These are phyloP conservation scores for Rubia peregrina DNA, from an alignment of 305 asterid species.

Conservation along the genomic window DNA sequence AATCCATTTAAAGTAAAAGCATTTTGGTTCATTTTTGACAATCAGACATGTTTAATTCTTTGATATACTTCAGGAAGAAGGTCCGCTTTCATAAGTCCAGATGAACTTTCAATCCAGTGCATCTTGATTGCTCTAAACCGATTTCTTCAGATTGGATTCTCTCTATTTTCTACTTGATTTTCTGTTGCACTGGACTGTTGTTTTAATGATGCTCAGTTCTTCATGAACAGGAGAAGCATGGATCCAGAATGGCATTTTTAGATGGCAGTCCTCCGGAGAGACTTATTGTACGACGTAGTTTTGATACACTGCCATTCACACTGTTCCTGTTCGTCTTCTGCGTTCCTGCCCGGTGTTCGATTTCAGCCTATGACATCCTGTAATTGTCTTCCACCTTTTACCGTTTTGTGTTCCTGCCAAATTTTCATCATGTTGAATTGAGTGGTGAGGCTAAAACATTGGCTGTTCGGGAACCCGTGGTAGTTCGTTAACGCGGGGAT, in stretches of 20 bases:
- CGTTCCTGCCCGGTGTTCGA: too few species aligned
- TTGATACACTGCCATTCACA: too few species aligned
- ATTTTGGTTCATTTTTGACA: background rate
- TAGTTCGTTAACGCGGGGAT: constrained; percentile 91
- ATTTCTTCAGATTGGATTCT: constrained; percentile 65
- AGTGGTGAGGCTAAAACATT: too few species aligned
- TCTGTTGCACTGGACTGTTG: background rate
- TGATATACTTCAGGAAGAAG: constrained; percentile 61
- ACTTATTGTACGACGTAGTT: too few species aligned
- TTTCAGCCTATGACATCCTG: too few species aligned
- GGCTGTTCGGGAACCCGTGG: constrained; percentile 75
- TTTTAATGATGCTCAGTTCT: constrained; percentile 9
- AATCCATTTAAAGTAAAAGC: constrained; percentile 2
- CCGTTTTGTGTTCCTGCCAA: too few species aligned
- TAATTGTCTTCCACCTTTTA: too few species aligned
- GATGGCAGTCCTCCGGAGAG: constrained; percentile 99
- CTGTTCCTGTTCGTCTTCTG: too few species aligned
- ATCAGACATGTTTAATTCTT: background rate
- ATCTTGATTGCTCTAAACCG: constrained; percentile 91
- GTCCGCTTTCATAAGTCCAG: constrained; percentile 97
- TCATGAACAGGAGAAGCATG: constrained; percentile 79
- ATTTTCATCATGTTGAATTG: too few species aligned
- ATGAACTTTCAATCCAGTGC: constrained; percentile 97
- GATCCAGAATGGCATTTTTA: constrained; percentile 98
- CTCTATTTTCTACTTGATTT: background rate